phyloP scores from a whole-genome alignment of 108 stramenopile genomes.

The Tribonema minus region DNA sequence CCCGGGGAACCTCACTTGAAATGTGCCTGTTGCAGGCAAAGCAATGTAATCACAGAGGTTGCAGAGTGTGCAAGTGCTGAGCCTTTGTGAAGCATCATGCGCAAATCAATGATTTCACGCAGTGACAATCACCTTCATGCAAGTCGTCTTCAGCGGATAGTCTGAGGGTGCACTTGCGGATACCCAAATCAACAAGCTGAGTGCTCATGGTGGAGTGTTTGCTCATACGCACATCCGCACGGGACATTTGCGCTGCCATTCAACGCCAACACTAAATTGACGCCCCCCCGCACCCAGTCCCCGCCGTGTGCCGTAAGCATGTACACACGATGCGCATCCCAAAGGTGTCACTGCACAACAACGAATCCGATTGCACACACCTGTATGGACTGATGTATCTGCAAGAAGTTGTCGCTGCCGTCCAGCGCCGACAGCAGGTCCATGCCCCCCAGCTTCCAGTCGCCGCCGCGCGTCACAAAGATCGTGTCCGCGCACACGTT shows the following conservation, averaged over 20 bases:
- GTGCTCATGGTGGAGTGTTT: no score
- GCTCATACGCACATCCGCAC: no score
- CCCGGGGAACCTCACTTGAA: background rate
- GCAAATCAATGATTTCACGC: background rate
- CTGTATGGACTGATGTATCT: background rate
- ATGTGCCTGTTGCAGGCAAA: background rate
- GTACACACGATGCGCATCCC: no score
- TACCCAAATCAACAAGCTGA: no score
- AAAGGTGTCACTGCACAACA: background rate
- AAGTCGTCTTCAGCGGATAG: no score
- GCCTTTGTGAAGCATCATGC: background rate
- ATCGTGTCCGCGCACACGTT: constrained; percentile 26
- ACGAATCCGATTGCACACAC: background rate
- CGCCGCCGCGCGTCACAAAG: constrained; percentile 39
- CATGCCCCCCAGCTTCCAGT: constrained; percentile 46
- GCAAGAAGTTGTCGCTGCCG: constrained; percentile 9
- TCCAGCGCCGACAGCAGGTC: constrained; percentile 21
- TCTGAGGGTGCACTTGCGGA: no score
- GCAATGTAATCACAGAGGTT: no score
- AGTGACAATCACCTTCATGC: background rate
- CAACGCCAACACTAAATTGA: no score
- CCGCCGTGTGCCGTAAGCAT: no score
- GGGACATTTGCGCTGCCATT: no score
- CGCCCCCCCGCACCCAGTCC: no score
- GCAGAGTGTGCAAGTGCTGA: background rate